These are phyloP conservation scores for Colletotrichum destructivum DNA, from an alignment of 2,329 filamentous ascomycete species.

Conservation along the genomic window DNA sequence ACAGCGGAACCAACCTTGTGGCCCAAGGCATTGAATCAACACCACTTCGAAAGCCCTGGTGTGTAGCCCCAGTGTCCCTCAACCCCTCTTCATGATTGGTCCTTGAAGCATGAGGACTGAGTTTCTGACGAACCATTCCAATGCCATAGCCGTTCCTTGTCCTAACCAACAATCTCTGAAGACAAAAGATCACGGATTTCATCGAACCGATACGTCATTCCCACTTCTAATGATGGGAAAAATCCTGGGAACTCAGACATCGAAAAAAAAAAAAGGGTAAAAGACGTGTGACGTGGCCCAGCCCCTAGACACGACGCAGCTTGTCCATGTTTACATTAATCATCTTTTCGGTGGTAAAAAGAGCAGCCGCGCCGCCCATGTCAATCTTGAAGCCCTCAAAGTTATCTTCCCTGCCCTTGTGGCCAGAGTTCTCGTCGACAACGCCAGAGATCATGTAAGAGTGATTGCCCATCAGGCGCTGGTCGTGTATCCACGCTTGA, in stretches of 20 bases:
- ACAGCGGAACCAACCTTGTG: not conserved
- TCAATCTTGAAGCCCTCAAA: not conserved
- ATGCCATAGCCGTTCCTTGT: not conserved
- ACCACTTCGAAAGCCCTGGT: not conserved
- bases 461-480: not conserved
- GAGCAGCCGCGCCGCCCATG: not conserved
- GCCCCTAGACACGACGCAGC: not conserved
- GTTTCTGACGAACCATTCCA: not conserved
- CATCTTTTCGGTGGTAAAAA: conserved; percentile 10
- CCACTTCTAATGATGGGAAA: not conserved
- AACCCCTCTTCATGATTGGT: not conserved
- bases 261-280: not conserved
- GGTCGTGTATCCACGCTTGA: conserved; percentile 20
- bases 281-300: not conserved
- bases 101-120: not conserved
- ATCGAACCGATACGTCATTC: not conserved
- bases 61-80: not conserved
- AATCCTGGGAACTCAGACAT: not conserved
- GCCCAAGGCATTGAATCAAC: not conserved
- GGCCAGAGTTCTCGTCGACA: not conserved
- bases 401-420: not conserved
- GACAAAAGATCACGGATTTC: not conserved
- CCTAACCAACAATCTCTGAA: not conserved
- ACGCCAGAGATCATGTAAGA: conserved; percentile 26
- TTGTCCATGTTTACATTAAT: conserved; percentile 4